Base-by-base conservation (phyloP, 305 asterid species). In the Fraxinus greggii region DNA sequence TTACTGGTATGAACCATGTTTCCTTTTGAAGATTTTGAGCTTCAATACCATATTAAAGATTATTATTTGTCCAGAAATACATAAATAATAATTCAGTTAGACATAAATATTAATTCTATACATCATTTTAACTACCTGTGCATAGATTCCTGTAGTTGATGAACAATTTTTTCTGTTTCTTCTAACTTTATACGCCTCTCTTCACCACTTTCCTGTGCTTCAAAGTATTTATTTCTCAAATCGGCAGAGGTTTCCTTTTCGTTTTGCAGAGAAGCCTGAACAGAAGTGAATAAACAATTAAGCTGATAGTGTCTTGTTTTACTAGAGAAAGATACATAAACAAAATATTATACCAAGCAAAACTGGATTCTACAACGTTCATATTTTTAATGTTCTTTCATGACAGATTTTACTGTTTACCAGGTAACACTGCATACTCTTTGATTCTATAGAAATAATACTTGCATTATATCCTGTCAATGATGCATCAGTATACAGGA, bases 131-230 rank as follows among this genome's bases (percentile, higher is more conserved):
- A 85, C 77, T 89, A 96, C 99, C 98, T 94, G 79, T 91, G 93
- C 90, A 91, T 45, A 40, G 95, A 89, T 83, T 94, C 99, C 90
- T 94, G 97, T 72, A 93, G 82, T 81, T 94, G 98, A 83, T 88
- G 90, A 83, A 81, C 88, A 83, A 72, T 90, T 85, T 89, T 88
- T 83, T 93, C 98, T 63, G 98, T 82, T 88, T 94, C 99, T 88
- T 92, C 97, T 86, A 94, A 78, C 85, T 90, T 93, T 85, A 78
- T 86, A 80, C 72, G 91, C 79, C 93, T 88, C 83, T 91, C 97
- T 86, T 92, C 97, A 84, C 84, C 84, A 80, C 78, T 81, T 75
- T 87, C 93, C 82, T 85, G 92, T 83, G 86, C 90, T 86, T 90
- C 91, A 4, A 83, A 89, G 89, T 89, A 91, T 78, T 93, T 89